Conservation (phyloP, 805 yeast genomes). For the Blastobotrys peoriensis region DNA sequence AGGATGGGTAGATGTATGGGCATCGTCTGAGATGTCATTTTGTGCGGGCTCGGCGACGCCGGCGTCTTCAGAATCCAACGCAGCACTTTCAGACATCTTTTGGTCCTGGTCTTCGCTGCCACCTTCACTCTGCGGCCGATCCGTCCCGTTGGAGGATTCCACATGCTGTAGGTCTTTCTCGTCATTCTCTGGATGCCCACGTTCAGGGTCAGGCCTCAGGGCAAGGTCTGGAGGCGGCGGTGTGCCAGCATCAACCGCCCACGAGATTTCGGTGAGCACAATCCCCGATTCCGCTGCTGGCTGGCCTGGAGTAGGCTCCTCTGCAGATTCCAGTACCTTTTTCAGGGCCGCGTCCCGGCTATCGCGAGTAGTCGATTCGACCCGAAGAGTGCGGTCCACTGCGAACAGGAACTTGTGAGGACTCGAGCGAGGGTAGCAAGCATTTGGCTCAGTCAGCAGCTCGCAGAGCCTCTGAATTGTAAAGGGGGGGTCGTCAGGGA, state of each 20-base stretch:
- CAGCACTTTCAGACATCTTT: too few relatives aligned
- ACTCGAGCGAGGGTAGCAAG: slow-evolving; percentile 18
- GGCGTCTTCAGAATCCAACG: too few relatives aligned
- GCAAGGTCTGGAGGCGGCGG: slow-evolving; percentile 8
- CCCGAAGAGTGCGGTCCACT: slow-evolving; percentile 21
- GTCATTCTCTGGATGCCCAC: too few relatives aligned
- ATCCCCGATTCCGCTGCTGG: slow-evolving; percentile 21
- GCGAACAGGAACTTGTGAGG: slow-evolving; percentile 27
- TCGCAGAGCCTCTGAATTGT: slow-evolving; percentile 35
- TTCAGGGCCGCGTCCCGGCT: slow-evolving; percentile 19
- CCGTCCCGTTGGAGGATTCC: too few relatives aligned
- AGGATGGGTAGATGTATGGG: too few relatives aligned
- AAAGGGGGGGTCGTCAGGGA: slow-evolving; percentile 31
- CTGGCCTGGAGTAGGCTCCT: slow-evolving; percentile 10
- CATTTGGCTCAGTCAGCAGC: slow-evolving; percentile 25
- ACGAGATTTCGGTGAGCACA: slow-evolving; percentile 19
- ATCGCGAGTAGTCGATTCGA: slow-evolving; percentile 20
- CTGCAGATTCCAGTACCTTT: slow-evolving; percentile 14
- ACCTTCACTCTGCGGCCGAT: too few relatives aligned
- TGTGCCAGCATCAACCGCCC: slow-evolving; percentile 25
- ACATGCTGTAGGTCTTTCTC: too few relatives aligned
- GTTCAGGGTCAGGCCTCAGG: too few relatives aligned
- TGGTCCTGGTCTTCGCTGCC: too few relatives aligned
- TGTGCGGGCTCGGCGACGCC: too few relatives aligned
- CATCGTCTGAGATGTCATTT: too few relatives aligned